phyloP scores from a whole-genome alignment of 2,329 filamentous ascomycete species.

The Fusarium nanum region DNA sequence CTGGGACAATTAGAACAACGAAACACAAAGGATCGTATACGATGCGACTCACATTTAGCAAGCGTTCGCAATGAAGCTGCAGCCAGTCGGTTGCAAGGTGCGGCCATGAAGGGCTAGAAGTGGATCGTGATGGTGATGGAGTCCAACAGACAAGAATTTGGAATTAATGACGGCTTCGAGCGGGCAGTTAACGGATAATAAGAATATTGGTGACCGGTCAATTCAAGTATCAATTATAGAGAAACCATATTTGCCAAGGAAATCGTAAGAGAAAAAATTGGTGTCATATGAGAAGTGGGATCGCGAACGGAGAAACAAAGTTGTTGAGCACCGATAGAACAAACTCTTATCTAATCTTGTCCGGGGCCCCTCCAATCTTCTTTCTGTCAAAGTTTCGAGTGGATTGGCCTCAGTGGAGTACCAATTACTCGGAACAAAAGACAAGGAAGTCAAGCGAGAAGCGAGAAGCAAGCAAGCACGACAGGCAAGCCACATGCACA shows the following conservation, averaged over 20 bases:
- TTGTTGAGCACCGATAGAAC: slow-evolving; percentile 42
- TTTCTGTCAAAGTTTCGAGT: slow-evolving; percentile 11
- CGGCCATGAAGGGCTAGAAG: slow-evolving; percentile 43
- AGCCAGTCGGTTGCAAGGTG: slow-evolving; percentile 39
- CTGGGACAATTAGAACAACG: slow-evolving; percentile 33
- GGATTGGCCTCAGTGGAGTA: neutral
- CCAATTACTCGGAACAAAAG: slow-evolving; percentile 28
- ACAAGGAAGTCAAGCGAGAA: slow-evolving; percentile 2
- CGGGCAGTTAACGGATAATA: neutral
- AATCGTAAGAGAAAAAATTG: slow-evolving; percentile 28
- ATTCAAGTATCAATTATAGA: slow-evolving; percentile 23
- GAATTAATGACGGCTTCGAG: neutral
- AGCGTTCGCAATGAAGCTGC: slow-evolving; percentile 40
- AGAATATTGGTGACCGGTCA: neutral
- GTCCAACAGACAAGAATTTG: slow-evolving; percentile 19
- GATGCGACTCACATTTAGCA: slow-evolving; percentile 38
- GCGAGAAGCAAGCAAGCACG: too few relatives aligned
- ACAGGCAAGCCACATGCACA: neutral
- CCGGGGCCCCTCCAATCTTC: slow-evolving; percentile 42
- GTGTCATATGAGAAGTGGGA: slow-evolving; percentile 38
- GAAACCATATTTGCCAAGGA: slow-evolving; percentile 32
- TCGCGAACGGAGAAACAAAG: slow-evolving; percentile 44
- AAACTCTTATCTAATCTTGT: slow-evolving; percentile 46
- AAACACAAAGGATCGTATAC: neutral
- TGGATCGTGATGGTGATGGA: slow-evolving; percentile 14